Evolutionary conservation across 2,329 filamentous ascomycete species (phyloP), one percentile per base, ranked within the genome.

Genomic region (Pseudogymnoascus destructans): DNA sequence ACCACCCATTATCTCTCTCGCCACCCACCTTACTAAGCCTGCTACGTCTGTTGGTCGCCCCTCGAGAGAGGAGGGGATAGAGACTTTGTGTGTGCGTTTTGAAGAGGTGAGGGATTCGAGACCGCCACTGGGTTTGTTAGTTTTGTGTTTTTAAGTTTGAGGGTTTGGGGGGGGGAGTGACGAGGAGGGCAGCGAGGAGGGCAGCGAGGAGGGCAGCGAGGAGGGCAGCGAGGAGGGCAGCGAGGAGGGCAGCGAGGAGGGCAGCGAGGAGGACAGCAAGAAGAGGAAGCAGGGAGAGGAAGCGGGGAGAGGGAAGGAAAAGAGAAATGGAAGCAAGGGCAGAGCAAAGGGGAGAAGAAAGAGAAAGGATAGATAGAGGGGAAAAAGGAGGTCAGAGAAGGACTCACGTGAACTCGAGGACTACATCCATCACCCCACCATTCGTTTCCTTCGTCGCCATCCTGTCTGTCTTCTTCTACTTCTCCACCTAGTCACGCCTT

Each of bases 31-130:
- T 64, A 97, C 86, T 58, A 98, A 79, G 69, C 79, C 88, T 30
- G 81, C 83, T 57, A 96, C 81, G 55, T 80, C 93, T 57, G 83
- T 74, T 8, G 81, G 77, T 55, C 83, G 83, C 61, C 80, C 73
- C 57, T 77, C 73, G 67, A 84, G 79, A 58, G 69, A 77, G 27
- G 79, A 73, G 17, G 92, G 89, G 40, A 97, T 71, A 2, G 77
- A 73, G 49, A 98, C 70, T 19, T 77, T 73, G 70, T 92, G 87
- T 65, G 83, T 86, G 58, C 85, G 81, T 72, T 89, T 77, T 70
- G 95, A 86, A 30, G 85, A 82, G 74, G 98, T 98, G 63, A 98
- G 84, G 75, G 95, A 86, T 74, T 98, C 93, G 15, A 98, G 80
- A 21, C 93, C 93, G 62, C 93, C 93, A 63, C 93, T 65, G 49